A percentile compares a stretch with the other conserved stretches of the same genome.
Conservation (phyloP, 2,329 filamentous ascomycete genomes). For the Colletotrichum liriopes region DNA sequence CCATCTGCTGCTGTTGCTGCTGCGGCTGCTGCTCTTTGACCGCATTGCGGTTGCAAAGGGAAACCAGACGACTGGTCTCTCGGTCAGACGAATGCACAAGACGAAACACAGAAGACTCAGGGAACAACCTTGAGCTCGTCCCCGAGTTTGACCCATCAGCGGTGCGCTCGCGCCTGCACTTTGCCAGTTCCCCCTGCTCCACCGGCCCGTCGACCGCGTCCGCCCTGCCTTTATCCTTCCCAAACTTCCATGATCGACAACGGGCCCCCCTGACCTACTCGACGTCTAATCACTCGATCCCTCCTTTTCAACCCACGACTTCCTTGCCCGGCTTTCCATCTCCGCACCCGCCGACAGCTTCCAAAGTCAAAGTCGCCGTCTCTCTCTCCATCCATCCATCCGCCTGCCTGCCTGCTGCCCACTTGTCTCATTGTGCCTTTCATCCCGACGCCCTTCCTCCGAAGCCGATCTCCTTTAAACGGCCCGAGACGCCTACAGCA, state of each 20-base stretch:
- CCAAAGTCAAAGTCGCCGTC: slow-evolving; percentile 28
- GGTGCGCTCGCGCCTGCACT: slow-evolving; percentile 12
- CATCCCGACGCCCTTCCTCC: slow-evolving; percentile 19
- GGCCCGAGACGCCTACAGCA: slow-evolving; percentile 26
- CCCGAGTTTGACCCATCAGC: slow-evolving; percentile 9
- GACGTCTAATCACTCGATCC: slow-evolving; percentile 33
- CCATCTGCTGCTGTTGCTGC: background rate
- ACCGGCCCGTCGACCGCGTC: slow-evolving; percentile 35
- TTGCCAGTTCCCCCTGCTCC: slow-evolving; percentile 34
- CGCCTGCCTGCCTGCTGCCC: background rate
- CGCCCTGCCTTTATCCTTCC: slow-evolving; percentile 31
- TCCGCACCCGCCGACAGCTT: slow-evolving; percentile 25
- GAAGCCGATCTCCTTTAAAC: slow-evolving; percentile 31
- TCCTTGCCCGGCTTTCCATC: slow-evolving; percentile 10
- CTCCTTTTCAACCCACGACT: slow-evolving; percentile 29
- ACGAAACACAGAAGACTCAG: slow-evolving; percentile 41
- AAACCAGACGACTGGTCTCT: slow-evolving; percentile 36
- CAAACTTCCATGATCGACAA: slow-evolving; percentile 41
- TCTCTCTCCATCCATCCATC: slow-evolving; percentile 1
- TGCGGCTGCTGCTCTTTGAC: slow-evolving; percentile 23
- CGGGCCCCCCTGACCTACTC: slow-evolving; percentile 33
- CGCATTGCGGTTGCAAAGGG: slow-evolving; percentile 14
- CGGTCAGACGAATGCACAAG: slow-evolving; percentile 39
- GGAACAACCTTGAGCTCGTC: slow-evolving; percentile 38
- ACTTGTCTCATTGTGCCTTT: slow-evolving; percentile 13